Evolutionary conservation across 345 rosid genomes (phyloP), one percentile per base, ranked within the genome.

Genomic region (Pistacia vera): DNA sequence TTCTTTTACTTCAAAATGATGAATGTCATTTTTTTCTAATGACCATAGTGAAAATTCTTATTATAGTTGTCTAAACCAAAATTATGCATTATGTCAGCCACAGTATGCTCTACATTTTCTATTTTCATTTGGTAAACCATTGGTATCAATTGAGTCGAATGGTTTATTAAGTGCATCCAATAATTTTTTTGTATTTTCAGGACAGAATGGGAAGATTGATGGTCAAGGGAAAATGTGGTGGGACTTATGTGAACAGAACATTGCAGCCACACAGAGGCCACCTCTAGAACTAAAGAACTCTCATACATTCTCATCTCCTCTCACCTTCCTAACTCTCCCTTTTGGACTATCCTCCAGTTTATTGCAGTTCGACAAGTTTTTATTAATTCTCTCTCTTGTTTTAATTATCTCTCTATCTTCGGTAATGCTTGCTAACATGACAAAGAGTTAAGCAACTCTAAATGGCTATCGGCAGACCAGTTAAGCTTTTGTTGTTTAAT

Each of bases 221-320:
- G 99, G 99, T 60, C 98, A 92, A 78, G 99, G 99, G 73, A 89
- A 81, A 76, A 96, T 92, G 94, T 96, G 98, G 99, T 96, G 98
- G 99, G 97, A 93, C 16, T 82, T 91, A 78, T 96, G 99, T 98
- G 99, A 96, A 94, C 80, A 88, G 91, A 84, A 96, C 95, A 49
- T 63, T 96, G 84, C 78, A 86, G 72, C 88, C 79, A 96, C 98
- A 38, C n/a, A 92, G 99, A 86, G 99, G 99, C 70, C 99, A 92
- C 81, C 93, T 96, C 74, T 96, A 18, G 99, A 96, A 74, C 72
- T 96, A 54, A 88, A 86, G 90, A 94, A 90, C 87, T 96, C 98
- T 61, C 81, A 66, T 20, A 81, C 75, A 68, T 96, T 65, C 94
- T 94, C 68, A 91, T 96, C 79, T 90, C 97, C 56, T 73, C 95